Evolutionary conservation across 805 yeast genomes (phyloP).

Genomic region (Saccharomycopsis malanga): DNA sequence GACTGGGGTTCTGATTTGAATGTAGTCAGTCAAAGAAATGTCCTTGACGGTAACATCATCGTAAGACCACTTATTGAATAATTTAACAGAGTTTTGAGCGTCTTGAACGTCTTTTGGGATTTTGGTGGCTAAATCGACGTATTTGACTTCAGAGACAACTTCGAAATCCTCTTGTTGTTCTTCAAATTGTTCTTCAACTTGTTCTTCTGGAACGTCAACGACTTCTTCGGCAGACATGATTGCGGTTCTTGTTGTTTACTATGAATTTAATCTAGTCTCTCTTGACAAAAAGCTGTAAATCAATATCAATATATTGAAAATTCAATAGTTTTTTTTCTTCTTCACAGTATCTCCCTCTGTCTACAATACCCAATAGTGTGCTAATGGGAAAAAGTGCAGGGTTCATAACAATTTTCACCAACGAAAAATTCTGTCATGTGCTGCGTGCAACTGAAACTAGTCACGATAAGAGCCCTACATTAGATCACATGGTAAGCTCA

Average conservation of each 20-base stretch:
- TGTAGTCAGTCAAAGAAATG: slow-evolving; percentile 96
- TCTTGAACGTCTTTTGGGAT: slow-evolving; percentile 95
- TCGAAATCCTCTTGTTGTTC: slow-evolving; percentile 51
- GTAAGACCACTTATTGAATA: slow-evolving; percentile 99
- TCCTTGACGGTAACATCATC: slow-evolving; percentile 97
- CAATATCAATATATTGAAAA: neutral
- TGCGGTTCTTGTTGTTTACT: slow-evolving; percentile 19
- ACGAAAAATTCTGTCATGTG: too few species aligned
- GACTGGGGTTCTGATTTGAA: slow-evolving; percentile 96
- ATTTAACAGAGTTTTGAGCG: slow-evolving; percentile 93
- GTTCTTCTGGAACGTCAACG: slow-evolving; percentile 39
- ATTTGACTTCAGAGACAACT: slow-evolving; percentile 78
- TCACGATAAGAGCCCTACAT: too few species aligned
- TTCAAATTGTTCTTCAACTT: slow-evolving; percentile 40
- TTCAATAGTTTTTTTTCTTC: too few species aligned
- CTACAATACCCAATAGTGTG: too few species aligned
- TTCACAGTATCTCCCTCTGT: too few species aligned
- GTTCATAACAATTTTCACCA: too few species aligned
- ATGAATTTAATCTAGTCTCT: too few species aligned
- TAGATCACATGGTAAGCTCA: too few species aligned
- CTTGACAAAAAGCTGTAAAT: too few species aligned
- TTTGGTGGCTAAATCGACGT: slow-evolving; percentile 85
- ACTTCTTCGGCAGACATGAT: slow-evolving; percentile 79
- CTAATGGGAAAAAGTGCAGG: too few species aligned
- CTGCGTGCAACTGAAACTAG: too few species aligned